phyloP scores from a whole-genome alignment of 192 early-diverging fungal species.

The Pilobolus umbonatus region DNA sequence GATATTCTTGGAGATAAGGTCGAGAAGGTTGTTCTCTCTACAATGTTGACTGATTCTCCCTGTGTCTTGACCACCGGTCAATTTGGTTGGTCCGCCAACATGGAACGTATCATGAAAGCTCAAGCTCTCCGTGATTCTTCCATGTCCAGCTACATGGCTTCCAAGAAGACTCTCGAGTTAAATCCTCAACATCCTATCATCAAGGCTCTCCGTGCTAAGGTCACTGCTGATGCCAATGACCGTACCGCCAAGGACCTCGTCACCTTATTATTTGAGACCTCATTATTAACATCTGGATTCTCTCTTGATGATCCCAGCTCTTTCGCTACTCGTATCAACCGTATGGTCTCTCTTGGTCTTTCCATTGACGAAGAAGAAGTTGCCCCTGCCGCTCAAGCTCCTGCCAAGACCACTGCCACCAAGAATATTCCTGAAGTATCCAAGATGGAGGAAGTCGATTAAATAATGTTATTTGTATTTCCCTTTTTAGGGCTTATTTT shows the following conservation, averaged over 20 bases:
- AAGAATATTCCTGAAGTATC: constrained; percentile 51
- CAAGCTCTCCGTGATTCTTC: constrained; percentile 98
- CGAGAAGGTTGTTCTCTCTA: constrained; percentile 81
- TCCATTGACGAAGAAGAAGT: constrained; percentile 79
- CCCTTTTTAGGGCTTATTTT: too few species aligned
- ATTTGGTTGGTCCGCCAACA: constrained; percentile 99
- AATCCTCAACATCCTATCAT: constrained; percentile 96
- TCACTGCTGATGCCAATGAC: constrained; percentile 94
- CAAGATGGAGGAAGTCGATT: constrained; percentile 71
- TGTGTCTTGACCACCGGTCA: constrained; percentile 99
- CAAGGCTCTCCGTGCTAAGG: constrained; percentile 90
- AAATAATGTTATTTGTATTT: constrained; percentile 34
- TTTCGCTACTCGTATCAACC: constrained; percentile 94
- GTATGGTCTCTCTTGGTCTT: constrained; percentile 99
- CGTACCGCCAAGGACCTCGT: constrained; percentile 97
- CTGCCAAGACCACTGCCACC: constrained; percentile 39
- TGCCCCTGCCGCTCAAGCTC: constrained; percentile 34
- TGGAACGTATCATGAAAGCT: constrained; percentile 99
- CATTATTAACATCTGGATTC: constrained; percentile 97
- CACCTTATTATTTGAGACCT: constrained; percentile 92
- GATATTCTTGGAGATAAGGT: constrained; percentile 99
- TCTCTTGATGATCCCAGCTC: constrained; percentile 90
- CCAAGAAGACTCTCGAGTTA: constrained; percentile 99
- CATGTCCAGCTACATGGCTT: constrained; percentile 99
- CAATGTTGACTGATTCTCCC: constrained; percentile 95